Percentiles rank a stretch among this genome's conserved stretches.
Evolutionary conservation across 371 early-diverging fungal genomes (phyloP).

Genomic region (Parasitella parasitica): DNA sequence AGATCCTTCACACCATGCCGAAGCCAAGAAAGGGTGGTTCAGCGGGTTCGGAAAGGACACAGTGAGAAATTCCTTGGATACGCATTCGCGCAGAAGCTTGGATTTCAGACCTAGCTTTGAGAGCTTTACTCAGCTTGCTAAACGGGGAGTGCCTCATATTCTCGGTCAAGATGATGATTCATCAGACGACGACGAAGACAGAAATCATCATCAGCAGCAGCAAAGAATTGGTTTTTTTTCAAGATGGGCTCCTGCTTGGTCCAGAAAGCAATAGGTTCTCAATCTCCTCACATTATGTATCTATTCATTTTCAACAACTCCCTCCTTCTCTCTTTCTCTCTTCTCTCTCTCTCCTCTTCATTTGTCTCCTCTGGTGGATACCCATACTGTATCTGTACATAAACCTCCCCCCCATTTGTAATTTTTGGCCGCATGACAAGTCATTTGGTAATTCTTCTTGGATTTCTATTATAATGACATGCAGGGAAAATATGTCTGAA

Average conservation of each 20-base stretch:
- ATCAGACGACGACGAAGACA: constrained; percentile 18
- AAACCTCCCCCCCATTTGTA: background rate
- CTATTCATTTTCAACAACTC: too few relatives aligned
- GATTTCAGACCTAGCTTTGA: constrained; percentile 41
- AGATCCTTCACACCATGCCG: constrained; percentile 2
- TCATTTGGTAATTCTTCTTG: too few relatives aligned
- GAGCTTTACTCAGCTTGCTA: constrained; percentile 23
- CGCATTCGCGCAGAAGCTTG: constrained; percentile 23
- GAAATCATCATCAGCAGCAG: constrained; percentile 2
- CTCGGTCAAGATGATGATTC: constrained; percentile 17
- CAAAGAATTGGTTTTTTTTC: constrained; percentile 30
- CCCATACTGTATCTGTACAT: too few relatives aligned
- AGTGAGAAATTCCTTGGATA: constrained; percentile 17
- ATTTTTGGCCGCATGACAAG: too few relatives aligned
- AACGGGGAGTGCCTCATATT: constrained; percentile 21
- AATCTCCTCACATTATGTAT: background rate
- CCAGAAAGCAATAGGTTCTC: background rate
- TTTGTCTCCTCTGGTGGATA: too few relatives aligned
- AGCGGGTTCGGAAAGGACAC: background rate
- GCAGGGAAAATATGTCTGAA: too few relatives aligned
- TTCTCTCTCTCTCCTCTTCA: background rate
- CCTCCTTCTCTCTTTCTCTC: background rate
- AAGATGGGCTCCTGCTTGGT: constrained; percentile 32
- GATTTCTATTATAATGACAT: too few relatives aligned
- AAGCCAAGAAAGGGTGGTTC: constrained; percentile 22